Base-by-base conservation (phyloP, 768 basidiomycete genomes). In the Tricholoma bakamatsutake region DNA sequence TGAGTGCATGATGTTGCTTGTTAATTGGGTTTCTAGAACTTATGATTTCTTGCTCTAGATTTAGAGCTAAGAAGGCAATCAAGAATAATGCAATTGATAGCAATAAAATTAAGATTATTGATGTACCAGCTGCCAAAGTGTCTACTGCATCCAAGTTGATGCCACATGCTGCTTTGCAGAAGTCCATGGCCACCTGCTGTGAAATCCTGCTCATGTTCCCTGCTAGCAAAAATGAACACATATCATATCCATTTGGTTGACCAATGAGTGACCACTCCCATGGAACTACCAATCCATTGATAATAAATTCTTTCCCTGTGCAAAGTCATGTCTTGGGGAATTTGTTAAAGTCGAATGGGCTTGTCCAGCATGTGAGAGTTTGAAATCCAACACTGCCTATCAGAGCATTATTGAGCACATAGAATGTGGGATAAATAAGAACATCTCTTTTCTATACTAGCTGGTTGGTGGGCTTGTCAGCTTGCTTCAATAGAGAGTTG, bases 401-500 rank as follows among this genome's bases (percentile, higher is more conserved):
- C 40, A 21, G 5, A 17, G 40, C 3, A 42, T 42, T 7, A 6
- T 42, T 21, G 40, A 42, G 40, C 17, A 17, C 40, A 42, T 42
- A 42, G 40, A 42, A 42, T 17, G 8, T 21, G 61, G 58, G 0
- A 45, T 59, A 10, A 18, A 52, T 4, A 53, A 59, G 12, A 55
- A 54, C 39, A 48, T 51, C 0, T 30, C 52, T 3, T 40, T 21
- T 15, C 24, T 47, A 3, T 61, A 50, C 42, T 48, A 61, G 40
- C 56, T 53, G 3, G 24, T 64, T 28, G 52, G 50, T 15, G 53
- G 58, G 15, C 52, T 64, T 8, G 13, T 55, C 1, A 12, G 51
- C 17, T 34, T 57, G 5, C 12, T 64, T 1, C 15, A 47, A 2
- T 12, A 24, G 13, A 56, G 53, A 21, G 51, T 39, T 13, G 50